Evolutionary conservation across 257 asterid species (phyloP), one percentile per base, ranked within the genome.

Genomic region (Scutellaria galericulata): DNA sequence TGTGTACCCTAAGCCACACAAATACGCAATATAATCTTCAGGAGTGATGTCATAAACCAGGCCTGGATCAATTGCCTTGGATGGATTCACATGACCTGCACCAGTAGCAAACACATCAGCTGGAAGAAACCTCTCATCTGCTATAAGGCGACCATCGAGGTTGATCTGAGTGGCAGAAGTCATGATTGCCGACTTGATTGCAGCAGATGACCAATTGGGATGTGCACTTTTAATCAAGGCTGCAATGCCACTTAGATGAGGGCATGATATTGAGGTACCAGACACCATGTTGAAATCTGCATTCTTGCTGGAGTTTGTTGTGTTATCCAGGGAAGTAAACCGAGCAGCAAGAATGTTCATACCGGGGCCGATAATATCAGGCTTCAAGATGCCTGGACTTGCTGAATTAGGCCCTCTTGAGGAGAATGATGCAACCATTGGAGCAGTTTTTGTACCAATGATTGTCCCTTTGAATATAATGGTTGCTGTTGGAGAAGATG

Each of bases 211-310:
- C 90, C 88, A 86, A 5, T 75, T 79, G 0, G 85, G 88, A 70
- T 86, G 90, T 0, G 80, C 71, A 15, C 83, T 81, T 70, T 83
- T 85, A 55, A 85, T 68, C 73, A 85, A 42, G 1, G 90, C 90
- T 0, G 86, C 86, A 8, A 85, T 73, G 12, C 89, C 87, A 39
- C 79, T 67, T 24, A 85, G 85, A 69, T 85, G 89, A 12, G 87
- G 89, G 76, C 89, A 85, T 0, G 89, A 82, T 85, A 85, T 80
- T 10, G 90, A 84, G 4, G 89, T 85, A 13, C 90, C 90, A 0
- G 90, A 85, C 12, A 78, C 46, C 24, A 85, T 27, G 74, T 81
- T 83, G 67, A 83, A 85, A 0, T 82, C 47, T 2, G 77, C 71
- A 1, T 44, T 64, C 5, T 70, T 66, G 68, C 64, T 37, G 0